These are phyloP conservation scores for Gossypium anomalum DNA, from an alignment of 345 rosid genomes.

Conservation along the genomic window DNA sequence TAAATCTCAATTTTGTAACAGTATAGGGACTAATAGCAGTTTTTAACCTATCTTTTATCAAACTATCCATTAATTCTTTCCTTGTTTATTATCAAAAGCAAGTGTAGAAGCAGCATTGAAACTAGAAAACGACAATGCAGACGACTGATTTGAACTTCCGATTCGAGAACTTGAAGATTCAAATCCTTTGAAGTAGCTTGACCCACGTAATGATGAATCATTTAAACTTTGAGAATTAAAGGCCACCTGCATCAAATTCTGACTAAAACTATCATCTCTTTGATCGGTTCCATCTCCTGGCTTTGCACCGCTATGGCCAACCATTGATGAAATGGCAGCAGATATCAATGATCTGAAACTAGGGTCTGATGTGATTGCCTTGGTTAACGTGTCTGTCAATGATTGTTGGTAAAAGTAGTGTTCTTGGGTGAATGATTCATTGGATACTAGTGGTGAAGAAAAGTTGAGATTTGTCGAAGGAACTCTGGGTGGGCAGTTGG, in stretches of 20 bases:
- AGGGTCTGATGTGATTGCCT: slow-evolving; percentile 62
- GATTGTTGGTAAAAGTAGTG: too few relatives aligned
- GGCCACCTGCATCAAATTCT: slow-evolving; percentile 23
- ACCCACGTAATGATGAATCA: slow-evolving; percentile 3
- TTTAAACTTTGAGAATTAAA: slow-evolving; percentile 16
- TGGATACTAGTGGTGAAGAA: slow-evolving; percentile 38
- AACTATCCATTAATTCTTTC: slow-evolving; percentile 31
- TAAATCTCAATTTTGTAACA: too few relatives aligned
- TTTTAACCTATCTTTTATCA: too few relatives aligned
- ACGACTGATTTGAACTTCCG: slow-evolving; percentile 26
- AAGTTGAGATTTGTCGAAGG: slow-evolving; percentile 52
- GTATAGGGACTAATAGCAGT: too few relatives aligned
- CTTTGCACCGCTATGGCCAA: slow-evolving; percentile 30
- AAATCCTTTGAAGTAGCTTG: slow-evolving; percentile 46
- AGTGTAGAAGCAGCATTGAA: slow-evolving; percentile 37
- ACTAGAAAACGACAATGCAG: slow-evolving; percentile 40
- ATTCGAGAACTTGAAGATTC: slow-evolving; percentile 28
- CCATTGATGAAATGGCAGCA: slow-evolving; percentile 70
- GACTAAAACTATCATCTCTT: slow-evolving; percentile 11
- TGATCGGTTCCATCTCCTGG: slow-evolving; percentile 14
- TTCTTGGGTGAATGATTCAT: neutral
- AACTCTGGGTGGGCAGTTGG: slow-evolving; percentile 32
- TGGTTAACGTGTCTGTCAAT: slow-evolving; percentile 40
- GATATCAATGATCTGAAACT: slow-evolving; percentile 58
- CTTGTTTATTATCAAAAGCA: slow-evolving; percentile 32